Base-by-base conservation (phyloP, 192 early-diverging fungal species). In the Coemansia sp. region DNA sequence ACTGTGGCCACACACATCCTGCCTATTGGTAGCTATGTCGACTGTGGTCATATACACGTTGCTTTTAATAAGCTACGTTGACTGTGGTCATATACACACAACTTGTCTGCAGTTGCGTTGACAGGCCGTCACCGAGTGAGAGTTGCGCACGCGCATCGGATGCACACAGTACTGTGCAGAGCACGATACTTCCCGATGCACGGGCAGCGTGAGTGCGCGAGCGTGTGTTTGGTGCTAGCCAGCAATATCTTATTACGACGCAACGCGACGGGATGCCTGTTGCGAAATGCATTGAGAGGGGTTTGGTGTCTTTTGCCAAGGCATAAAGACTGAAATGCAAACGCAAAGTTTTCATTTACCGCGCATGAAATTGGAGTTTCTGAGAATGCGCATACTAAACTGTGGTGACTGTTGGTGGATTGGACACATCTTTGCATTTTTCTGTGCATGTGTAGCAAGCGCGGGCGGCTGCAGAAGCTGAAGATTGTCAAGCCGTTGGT, bases 401-500 rank as follows among this genome's bases (percentile, higher is more conserved):
- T 31, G 37, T 10, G 34, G 23, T 55, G 53, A 55, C 22, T 55
- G 23, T 2, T 26, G 25, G 53, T 52, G 31, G 47, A 63, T 63
- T 34, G 31, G 7, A 34, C 31, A 34, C 31, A 5, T 34, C 28
- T 31, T 8, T 34, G 7, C 31, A 8, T 34, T 34, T 34, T 6
- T 34, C 7, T 57, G 17, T 7, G 26, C 34, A 40, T 54, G 19
- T 59, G 67, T 79, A 79, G 76, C 64, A 92, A 94, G 59, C 93
- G 91, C 67, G 89, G 86, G 36, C 92, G 90, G 75, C 83, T 96
- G 71, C 85, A 87, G 57, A 91, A 90, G 60, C 86, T 92, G 53
- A 91, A 94, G 71, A 83, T 96, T 7, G 88, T 95, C 21, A 74
- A 83, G 50, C 87, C 86, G 21, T 89, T 95, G 59, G 87, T 95